Evolutionary conservation across 208 protist genomes (phyloP).

Genomic region (Lotmaria passim): DNA sequence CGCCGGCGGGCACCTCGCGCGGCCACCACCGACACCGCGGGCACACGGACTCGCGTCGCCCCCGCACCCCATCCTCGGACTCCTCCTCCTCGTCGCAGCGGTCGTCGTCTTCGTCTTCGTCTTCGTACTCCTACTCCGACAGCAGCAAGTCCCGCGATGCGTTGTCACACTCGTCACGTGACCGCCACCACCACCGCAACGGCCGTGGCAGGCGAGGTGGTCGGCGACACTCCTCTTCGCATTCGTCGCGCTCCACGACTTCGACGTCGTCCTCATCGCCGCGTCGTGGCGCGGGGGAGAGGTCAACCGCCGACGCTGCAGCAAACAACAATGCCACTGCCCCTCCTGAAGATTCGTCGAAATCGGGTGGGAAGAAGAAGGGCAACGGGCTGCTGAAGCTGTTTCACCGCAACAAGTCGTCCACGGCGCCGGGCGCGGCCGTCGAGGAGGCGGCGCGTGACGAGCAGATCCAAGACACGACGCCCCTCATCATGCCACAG

Average conservation of each 20-base stretch:
- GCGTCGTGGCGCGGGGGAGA: background rate
- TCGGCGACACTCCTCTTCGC: slow-evolving; percentile 12
- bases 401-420: slow-evolving; percentile 30
- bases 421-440: background rate
- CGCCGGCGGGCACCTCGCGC: slow-evolving; percentile 4
- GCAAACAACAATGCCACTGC: background rate
- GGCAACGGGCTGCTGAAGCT: slow-evolving; percentile 15
- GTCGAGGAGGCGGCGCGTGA: background rate
- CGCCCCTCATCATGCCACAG: slow-evolving; percentile 20
- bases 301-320: background rate
- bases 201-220: slow-evolving; percentile 5
- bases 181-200: slow-evolving; percentile 10
- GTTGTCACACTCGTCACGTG: slow-evolving; percentile 10
- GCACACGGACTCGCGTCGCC: slow-evolving; percentile 8
- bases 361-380: slow-evolving; percentile 17
- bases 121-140: slow-evolving; percentile 8
- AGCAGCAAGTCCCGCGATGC: slow-evolving; percentile 2
- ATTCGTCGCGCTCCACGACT: background rate
- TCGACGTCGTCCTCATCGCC: slow-evolving; percentile 1
- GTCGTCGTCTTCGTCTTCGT: slow-evolving; percentile 6
- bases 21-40: slow-evolving; percentile 20
- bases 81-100: background rate
- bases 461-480: background rate
- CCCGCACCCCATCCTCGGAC: slow-evolving; percentile 3
- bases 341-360: background rate